Conservation (phyloP, 2,329 filamentous ascomycete genomes). For the Phoma sp. region DNA sequence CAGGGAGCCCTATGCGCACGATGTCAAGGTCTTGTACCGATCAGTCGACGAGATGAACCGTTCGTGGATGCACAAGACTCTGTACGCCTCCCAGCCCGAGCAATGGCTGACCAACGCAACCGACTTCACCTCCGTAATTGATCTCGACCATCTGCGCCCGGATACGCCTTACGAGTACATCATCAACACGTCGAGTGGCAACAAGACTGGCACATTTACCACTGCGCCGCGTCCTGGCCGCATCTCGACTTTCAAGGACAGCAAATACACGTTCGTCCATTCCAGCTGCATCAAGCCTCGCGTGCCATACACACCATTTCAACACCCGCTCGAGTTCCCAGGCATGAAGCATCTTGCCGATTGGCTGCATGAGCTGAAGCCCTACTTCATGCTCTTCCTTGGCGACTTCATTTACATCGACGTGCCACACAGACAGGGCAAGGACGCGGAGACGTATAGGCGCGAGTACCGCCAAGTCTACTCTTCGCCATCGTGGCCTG, state of each 20-base stretch:
- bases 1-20: constrained; percentile 78
- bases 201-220: constrained; percentile 81
- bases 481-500: constrained; percentile 87
- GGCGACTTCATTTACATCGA: constrained; percentile 93
- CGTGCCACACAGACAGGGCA: constrained; percentile 81
- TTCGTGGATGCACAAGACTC: constrained; percentile 43
- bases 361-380: constrained; percentile 73
- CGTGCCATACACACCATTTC: constrained; percentile 86
- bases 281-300: constrained; percentile 92
- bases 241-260: constrained; percentile 63
- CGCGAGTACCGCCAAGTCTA: constrained; percentile 97
- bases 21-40: constrained; percentile 60
- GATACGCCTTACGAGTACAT: constrained; percentile 83
- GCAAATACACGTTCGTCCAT: constrained; percentile 86
- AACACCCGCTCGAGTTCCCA: constrained; percentile 81
- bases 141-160: constrained; percentile 70
- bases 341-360: constrained; percentile 79
- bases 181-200: constrained; percentile 72
- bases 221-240: constrained; percentile 76
- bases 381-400: constrained; percentile 76
- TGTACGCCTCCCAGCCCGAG: constrained; percentile 40
- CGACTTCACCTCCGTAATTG: constrained; percentile 80
- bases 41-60: constrained; percentile 35
- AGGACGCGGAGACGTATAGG: constrained; percentile 76
- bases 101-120: constrained; percentile 73